Evolutionary conservation across 805 yeast species (phyloP), one percentile per base, ranked within the genome.

Genomic region (Saccharomycopsis fibuligera): DNA sequence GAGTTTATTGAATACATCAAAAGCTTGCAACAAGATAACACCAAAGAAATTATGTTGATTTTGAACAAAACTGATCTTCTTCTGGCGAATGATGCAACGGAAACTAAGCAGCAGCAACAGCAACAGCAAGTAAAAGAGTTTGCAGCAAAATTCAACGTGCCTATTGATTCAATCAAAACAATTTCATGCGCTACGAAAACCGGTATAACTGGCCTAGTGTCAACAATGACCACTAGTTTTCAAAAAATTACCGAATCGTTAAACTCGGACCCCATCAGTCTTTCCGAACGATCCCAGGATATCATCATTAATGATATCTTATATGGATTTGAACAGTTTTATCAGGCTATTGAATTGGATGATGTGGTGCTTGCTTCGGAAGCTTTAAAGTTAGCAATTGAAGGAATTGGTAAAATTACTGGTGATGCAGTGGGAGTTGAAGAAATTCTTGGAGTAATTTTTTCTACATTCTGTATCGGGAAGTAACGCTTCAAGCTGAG

Each of bases 391-490:
- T 74, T 74, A 44, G 80, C 96, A 0, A 79, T 83, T 17, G 88
- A 83, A 12, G 96, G 96, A 0, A 84, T 93, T 35, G 97, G 97
- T 0, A 86, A 82, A 59, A 85, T 93, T 23, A 90, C 97, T 0
- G 99, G 98, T 1, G 85, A 86, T 35, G 76, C 87, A 0, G 79
- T 91, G 12, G 96, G 95, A 0, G 74, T 90, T 0, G 97, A 93
- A 57, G 98, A 93, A 60, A 80, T 93, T 0, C 68, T 93, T 4
- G 96, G 93, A 0, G 91, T 86, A 1, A 93, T 93, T 0, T 93
- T 93, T 60, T 81, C 96, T 2, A 84, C 80, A 53, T 93, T 93
- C 62, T 93, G 99, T 64, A 88, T 93, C 21, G 99, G 99, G 0
- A 91, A 91, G 63, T 91, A 67, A 56, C n/a, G n/a, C n/a, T n/a